Evolutionary conservation across 495 filamentous ascomycete species (phyloP), one percentile per base, ranked within the genome.

Genomic region (Tetracladium setigerum): DNA sequence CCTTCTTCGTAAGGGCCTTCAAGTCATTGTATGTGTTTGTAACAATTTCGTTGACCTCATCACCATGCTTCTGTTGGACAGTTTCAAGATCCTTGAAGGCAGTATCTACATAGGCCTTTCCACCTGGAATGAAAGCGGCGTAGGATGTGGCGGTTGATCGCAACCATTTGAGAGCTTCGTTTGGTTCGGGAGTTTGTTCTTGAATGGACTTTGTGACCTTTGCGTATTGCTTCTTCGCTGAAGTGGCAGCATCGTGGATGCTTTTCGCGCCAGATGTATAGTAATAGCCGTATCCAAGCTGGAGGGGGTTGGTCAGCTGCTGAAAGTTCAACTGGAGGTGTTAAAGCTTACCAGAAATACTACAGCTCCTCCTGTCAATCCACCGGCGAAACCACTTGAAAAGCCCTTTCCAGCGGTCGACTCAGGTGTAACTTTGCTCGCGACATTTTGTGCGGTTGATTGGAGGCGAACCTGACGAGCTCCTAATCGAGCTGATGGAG

Each of bases 111-210:
- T 79, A 81, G 14, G 64, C 60, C 10, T 71, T 69, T 4, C 71
- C 82, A n/a, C 82, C 83, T 4, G 83, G 83, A 30, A 87, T 72
- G 65, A 79, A 80, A n/a, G 59, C 65, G 2, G 78, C 76, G 50
- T 86, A 86, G 12, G 74, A 73, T 37, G 73, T 74, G 8, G 71
- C 72, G 1, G 79, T 73, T 34, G 76, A 62, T 47, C 72, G 71
- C 44, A 86, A 63, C 67, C 71, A 77, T 36, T 68, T 53, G 30
- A 81, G 57, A 0, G 78, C 78, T 50, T 79, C 67, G 43, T 80
- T 77, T 2, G 79, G 68, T 49, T 73, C 73, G 0, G 82, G 80
- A 2, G 77, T 67, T 15, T 68, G 63, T 22, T 77, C 62, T 46
- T 76, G 63, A 32, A 83, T 58, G 30, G 63, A 72, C 41, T 74